Percentiles rank a stretch among this genome's conserved stretches.
phyloP scores from a whole-genome alignment of 2,329 filamentous ascomycete species.

The Sphaerulina vaccinii region DNA sequence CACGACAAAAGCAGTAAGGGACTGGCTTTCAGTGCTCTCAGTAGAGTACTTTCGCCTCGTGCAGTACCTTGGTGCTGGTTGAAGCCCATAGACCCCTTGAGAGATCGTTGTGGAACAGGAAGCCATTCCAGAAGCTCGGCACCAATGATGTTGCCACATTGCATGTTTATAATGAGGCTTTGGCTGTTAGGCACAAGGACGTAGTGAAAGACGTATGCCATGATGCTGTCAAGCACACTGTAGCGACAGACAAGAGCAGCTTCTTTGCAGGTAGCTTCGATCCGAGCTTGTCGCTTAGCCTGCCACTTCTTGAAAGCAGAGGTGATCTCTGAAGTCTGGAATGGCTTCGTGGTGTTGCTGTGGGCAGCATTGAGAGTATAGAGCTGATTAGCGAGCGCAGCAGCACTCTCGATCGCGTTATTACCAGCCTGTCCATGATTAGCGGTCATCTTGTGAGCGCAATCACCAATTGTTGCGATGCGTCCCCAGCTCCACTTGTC shows the following conservation, averaged over 20 bases:
- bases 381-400: slow-evolving; percentile 28
- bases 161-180: slow-evolving; percentile 18
- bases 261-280: slow-evolving; percentile 18
- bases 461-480: slow-evolving; percentile 31
- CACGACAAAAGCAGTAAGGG: slow-evolving; percentile 13
- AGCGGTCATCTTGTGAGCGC: slow-evolving; percentile 31
- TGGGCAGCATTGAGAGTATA: not conserved
- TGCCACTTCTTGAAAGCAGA: slow-evolving; percentile 23
- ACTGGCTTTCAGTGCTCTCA: slow-evolving; percentile 5
- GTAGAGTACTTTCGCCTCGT: slow-evolving; percentile 29
- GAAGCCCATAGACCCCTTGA: slow-evolving; percentile 34
- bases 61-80: slow-evolving; percentile 32
- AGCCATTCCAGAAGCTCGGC: slow-evolving; percentile 35
- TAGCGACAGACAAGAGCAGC: slow-evolving; percentile 25
- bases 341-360: not conserved
- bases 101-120: slow-evolving; percentile 28
- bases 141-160: slow-evolving; percentile 19
- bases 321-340: slow-evolving; percentile 4
- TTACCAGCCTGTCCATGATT: slow-evolving; percentile 29
- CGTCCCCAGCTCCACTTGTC: slow-evolving; percentile 30
- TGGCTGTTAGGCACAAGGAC: slow-evolving; percentile 9
- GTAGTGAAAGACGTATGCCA: slow-evolving; percentile 17
- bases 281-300: slow-evolving; percentile 21
- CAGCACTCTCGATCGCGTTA: slow-evolving; percentile 29
- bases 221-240: slow-evolving; percentile 20